Percentiles rank a stretch among this genome's conserved stretches.
These are phyloP conservation scores for Salinomyces thailandicus DNA, from an alignment of 2,329 filamentous ascomycete species.

Conservation along the genomic window DNA sequence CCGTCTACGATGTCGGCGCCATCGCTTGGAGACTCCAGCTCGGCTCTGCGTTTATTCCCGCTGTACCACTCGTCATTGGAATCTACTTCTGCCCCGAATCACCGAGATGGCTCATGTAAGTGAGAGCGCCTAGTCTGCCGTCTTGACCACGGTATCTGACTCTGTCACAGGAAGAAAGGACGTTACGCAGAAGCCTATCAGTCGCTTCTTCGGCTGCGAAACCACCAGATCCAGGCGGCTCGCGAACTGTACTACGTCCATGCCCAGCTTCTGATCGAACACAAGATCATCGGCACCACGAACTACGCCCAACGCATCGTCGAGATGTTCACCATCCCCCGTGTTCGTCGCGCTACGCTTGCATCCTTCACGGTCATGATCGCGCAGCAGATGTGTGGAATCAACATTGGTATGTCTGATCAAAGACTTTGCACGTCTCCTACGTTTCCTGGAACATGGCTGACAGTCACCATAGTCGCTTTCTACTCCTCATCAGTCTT, in stretches of 20 bases:
- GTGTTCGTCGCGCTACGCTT: constrained; percentile 23
- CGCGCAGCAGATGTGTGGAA: constrained; percentile 24
- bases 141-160: too few species aligned
- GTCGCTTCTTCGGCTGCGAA: constrained; percentile 26
- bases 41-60: constrained; percentile 31
- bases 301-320: constrained; percentile 30
- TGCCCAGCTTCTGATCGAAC: constrained; percentile 28
- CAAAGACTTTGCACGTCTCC: not conserved
- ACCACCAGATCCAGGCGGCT: constrained; percentile 28
- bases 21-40: constrained; percentile 22
- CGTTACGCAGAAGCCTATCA: constrained; percentile 28
- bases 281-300: constrained; percentile 15
- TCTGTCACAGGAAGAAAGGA: constrained; percentile 33
- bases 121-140: constrained; percentile 7
- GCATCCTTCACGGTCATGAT: constrained; percentile 27
- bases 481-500: constrained; percentile 26
- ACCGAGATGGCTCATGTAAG: too few species aligned
- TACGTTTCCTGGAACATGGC: not conserved
- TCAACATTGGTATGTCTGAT: constrained; percentile 13
- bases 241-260: constrained; percentile 31
- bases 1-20: constrained; percentile 14
- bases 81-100: constrained; percentile 37
- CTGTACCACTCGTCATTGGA: constrained; percentile 22
- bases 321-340: constrained; percentile 24
- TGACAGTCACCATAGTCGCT: constrained; percentile 12